These are phyloP conservation scores for Alloteropsis angusta DNA, from an alignment of 202 grass and related monocot genomes.

Conservation along the genomic window DNA sequence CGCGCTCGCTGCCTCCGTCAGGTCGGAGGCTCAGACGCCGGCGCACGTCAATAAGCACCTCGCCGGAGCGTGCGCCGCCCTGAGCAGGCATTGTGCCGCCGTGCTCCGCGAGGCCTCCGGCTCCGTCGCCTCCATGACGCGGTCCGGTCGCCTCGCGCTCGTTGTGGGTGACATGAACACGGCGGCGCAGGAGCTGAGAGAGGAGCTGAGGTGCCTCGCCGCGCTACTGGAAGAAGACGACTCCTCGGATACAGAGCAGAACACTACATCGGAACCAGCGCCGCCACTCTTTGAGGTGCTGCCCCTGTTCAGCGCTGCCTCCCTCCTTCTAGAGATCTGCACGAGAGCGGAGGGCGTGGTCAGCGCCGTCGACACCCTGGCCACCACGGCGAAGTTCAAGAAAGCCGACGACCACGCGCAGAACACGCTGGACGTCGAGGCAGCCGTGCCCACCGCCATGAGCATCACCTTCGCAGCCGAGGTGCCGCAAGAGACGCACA, in stretches of 20 bases:
- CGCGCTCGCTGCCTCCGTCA: slow-evolving; percentile 37
- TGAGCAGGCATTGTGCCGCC: slow-evolving; percentile 25
- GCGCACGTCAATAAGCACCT: slow-evolving; percentile 29
- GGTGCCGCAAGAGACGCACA: not conserved
- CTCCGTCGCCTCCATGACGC: slow-evolving; percentile 34
- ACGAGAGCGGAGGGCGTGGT: slow-evolving; percentile 35
- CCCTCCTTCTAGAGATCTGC: slow-evolving; percentile 43
- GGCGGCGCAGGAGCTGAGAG: slow-evolving; percentile 33
- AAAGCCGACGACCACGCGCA: not conserved
- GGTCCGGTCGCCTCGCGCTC: slow-evolving; percentile 26
- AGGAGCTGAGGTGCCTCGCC: slow-evolving; percentile 32
- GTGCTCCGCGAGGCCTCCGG: slow-evolving; percentile 40
- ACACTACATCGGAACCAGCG: not conserved
- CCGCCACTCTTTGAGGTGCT: slow-evolving; percentile 31
- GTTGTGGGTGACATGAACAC: slow-evolving; percentile 28
- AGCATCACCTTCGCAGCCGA: not conserved
- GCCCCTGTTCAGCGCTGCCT: slow-evolving; percentile 25
- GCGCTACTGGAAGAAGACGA: slow-evolving; percentile 11
- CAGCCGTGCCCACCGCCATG: not conserved
- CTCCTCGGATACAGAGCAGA: not conserved
- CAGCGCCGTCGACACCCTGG: slow-evolving; percentile 29
- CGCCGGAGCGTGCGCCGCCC: slow-evolving; percentile 31
- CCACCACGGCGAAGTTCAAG: slow-evolving; percentile 33
- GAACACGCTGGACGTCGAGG: not conserved
- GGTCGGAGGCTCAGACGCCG: slow-evolving; percentile 24